phyloP scores from a whole-genome alignment of 495 filamentous ascomycete genomes.

The Aspergillus panamensis region DNA sequence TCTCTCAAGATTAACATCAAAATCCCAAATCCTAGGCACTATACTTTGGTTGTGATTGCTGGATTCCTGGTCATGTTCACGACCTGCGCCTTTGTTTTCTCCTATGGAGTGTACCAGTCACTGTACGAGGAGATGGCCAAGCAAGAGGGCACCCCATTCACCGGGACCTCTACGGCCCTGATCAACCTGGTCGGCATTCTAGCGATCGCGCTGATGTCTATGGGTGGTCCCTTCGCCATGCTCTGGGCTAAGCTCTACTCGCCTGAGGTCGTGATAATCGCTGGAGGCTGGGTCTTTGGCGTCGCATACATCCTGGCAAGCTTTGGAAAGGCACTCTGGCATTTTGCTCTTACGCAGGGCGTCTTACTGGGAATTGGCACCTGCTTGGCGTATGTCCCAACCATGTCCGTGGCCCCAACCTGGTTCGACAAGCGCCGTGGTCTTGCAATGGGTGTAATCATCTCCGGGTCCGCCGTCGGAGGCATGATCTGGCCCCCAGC shows the following conservation, averaged over 20 bases:
- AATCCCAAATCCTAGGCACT: slow-evolving; percentile 6
- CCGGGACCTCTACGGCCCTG: slow-evolving; percentile 33
- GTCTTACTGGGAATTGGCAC: slow-evolving; percentile 49
- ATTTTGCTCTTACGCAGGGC: slow-evolving; percentile 59
- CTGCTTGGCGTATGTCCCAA: slow-evolving; percentile 50
- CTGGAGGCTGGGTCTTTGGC: slow-evolving; percentile 36
- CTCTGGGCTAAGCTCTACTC: slow-evolving; percentile 40
- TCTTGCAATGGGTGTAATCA: slow-evolving; percentile 51
- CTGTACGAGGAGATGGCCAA: slow-evolving; percentile 41
- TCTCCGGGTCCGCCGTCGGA: slow-evolving; percentile 55
- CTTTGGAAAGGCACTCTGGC: slow-evolving; percentile 53
- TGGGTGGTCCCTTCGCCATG: slow-evolving; percentile 39
- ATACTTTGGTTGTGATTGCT: slow-evolving; percentile 28
- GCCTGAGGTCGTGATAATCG: slow-evolving; percentile 33
- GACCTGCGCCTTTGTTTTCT: slow-evolving; percentile 42
- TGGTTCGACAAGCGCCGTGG: slow-evolving; percentile 55
- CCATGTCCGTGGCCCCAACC: slow-evolving; percentile 50
- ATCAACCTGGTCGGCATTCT: slow-evolving; percentile 46
- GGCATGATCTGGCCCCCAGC: slow-evolving; percentile 48
- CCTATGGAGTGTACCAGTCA: slow-evolving; percentile 46
- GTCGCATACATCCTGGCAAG: slow-evolving; percentile 51
- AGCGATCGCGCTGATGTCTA: slow-evolving; percentile 43
- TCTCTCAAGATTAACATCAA: neutral
- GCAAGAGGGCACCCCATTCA: slow-evolving; percentile 32
- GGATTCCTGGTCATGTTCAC: slow-evolving; percentile 42